These are phyloP conservation scores for Clitoria ternatea DNA, from an alignment of 306 rosid genomes.

Conservation along the genomic window DNA sequence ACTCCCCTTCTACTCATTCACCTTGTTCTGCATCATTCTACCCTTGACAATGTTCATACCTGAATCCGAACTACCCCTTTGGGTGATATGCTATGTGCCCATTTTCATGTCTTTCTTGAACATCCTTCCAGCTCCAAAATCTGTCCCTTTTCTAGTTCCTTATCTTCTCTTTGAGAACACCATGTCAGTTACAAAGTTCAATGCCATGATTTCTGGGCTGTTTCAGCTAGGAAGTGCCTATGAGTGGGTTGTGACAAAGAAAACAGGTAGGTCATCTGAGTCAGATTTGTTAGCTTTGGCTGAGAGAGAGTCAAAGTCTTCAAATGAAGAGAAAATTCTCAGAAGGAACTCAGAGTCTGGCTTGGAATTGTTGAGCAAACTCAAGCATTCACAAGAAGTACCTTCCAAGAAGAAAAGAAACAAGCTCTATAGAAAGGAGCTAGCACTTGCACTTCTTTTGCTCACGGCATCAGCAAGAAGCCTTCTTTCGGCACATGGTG, in stretches of 20 bases:
- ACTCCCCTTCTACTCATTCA: constrained; percentile 97
- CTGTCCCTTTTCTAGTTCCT: constrained; percentile 90
- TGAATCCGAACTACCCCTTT: constrained; percentile 88
- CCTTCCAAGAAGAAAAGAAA: constrained; percentile 61
- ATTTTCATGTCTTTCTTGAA: constrained; percentile 85
- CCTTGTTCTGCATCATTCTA: constrained; percentile 86
- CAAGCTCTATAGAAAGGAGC: constrained; percentile 78
- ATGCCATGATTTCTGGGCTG: constrained; percentile 94
- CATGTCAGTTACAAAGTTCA: constrained; percentile 98
- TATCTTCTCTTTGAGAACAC: constrained; percentile 97
- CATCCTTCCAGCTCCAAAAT: constrained; percentile 95
- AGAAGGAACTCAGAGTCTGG: constrained; percentile 89
- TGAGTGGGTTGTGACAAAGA: constrained; percentile 98
- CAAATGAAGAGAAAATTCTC: constrained; percentile 64
- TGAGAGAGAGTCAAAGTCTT: constrained; percentile 71
- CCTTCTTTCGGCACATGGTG: constrained; percentile 83
- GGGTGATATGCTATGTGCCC: constrained; percentile 96
- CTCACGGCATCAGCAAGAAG: constrained; percentile 95
- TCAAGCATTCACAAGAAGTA: constrained; percentile 50
- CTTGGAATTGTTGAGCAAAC: constrained; percentile 61
- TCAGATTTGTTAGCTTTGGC: constrained; percentile 79
- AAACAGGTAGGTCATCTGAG: constrained; percentile 91
- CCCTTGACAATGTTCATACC: constrained; percentile 98
- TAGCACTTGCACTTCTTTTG: constrained; percentile 86
- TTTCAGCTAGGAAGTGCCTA: constrained; percentile 96